Conservation (phyloP, 148 eudicot species). For the Heliamphora exappendiculata region DNA sequence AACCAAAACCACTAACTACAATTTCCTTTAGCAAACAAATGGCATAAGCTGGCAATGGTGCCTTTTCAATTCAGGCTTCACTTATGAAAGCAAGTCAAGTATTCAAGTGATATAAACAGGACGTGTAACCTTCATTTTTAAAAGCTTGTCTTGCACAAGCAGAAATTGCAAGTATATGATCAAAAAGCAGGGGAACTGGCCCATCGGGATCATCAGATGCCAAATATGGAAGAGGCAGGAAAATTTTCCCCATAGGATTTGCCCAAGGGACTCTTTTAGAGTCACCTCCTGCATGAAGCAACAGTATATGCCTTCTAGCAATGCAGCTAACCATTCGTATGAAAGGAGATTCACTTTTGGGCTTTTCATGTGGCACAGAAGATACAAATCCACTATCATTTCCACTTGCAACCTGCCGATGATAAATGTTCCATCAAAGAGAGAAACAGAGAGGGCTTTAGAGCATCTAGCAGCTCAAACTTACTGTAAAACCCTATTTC, state of each 20-base stretch:
- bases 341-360: slow-evolving; percentile 31
- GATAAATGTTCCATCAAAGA: slow-evolving; percentile 19
- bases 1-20: neutral
- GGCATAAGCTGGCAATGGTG: neutral
- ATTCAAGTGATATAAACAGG: slow-evolving; percentile 17
- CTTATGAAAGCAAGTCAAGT: neutral
- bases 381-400: slow-evolving; percentile 23
- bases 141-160: slow-evolving; percentile 98
- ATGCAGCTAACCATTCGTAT: slow-evolving; percentile 36
- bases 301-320: slow-evolving; percentile 64
- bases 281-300: slow-evolving; percentile 99
- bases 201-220: slow-evolving; percentile 96
- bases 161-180: slow-evolving; percentile 94
- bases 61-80: slow-evolving; percentile 1
- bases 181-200: slow-evolving; percentile 95
- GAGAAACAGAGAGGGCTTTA: neutral
- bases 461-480: slow-evolving; percentile 14
- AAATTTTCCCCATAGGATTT: slow-evolving; percentile 98
- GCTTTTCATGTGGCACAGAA: slow-evolving; percentile 24
- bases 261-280: slow-evolving; percentile 99
- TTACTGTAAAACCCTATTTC: neutral
- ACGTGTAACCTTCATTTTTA: slow-evolving; percentile 65
- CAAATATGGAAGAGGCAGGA: slow-evolving; percentile 94
- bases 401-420: slow-evolving; percentile 38
- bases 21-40: neutral